Evolutionary conservation across 2,329 filamentous ascomycete species (phyloP).

Genomic region (Alternaria infectoria): DNA sequence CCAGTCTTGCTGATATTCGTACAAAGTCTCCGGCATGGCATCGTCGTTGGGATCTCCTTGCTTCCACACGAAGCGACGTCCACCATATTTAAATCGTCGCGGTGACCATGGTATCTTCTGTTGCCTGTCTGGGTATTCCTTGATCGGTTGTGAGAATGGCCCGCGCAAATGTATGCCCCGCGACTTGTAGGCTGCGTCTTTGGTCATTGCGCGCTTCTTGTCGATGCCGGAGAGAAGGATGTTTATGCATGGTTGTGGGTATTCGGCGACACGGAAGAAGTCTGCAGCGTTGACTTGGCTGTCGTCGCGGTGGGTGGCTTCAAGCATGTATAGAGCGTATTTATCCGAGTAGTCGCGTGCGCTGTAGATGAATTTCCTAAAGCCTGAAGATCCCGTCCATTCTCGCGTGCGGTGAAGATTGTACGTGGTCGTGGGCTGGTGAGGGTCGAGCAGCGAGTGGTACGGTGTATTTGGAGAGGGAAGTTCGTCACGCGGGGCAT

Average conservation of each 20-base stretch:
- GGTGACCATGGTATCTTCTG: slow-evolving; percentile 49
- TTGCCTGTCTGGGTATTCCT: slow-evolving; percentile 45
- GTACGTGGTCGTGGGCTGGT: slow-evolving; percentile 41
- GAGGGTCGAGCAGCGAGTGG: slow-evolving; percentile 42
- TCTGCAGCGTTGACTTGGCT: slow-evolving; percentile 44
- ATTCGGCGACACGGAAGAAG: slow-evolving; percentile 46
- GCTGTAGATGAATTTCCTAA: slow-evolving; percentile 45
- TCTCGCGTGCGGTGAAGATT: slow-evolving; percentile 48
- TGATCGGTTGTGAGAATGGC: slow-evolving; percentile 42
- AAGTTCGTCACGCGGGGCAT: slow-evolving; percentile 40
- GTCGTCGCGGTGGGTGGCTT: slow-evolving; percentile 41
- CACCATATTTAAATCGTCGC: slow-evolving; percentile 46
- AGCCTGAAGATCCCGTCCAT: slow-evolving; percentile 43
- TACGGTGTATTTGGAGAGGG: slow-evolving; percentile 44
- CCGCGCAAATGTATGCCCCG: slow-evolving; percentile 43
- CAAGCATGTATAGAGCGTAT: slow-evolving; percentile 46
- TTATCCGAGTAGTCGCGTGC: slow-evolving; percentile 46
- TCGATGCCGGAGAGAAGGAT: slow-evolving; percentile 45
- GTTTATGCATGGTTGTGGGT: slow-evolving; percentile 40
- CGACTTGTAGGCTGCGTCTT: slow-evolving; percentile 44
- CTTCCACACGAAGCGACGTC: slow-evolving; percentile 52
- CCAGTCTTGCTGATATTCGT: slow-evolving; percentile 44
- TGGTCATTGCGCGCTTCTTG: slow-evolving; percentile 33
- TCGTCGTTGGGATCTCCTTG: slow-evolving; percentile 56
- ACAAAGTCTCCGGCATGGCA: slow-evolving; percentile 47